Conservation (phyloP, 371 early-diverging fungal species). For the Dinochytrium kinnereticum region DNA sequence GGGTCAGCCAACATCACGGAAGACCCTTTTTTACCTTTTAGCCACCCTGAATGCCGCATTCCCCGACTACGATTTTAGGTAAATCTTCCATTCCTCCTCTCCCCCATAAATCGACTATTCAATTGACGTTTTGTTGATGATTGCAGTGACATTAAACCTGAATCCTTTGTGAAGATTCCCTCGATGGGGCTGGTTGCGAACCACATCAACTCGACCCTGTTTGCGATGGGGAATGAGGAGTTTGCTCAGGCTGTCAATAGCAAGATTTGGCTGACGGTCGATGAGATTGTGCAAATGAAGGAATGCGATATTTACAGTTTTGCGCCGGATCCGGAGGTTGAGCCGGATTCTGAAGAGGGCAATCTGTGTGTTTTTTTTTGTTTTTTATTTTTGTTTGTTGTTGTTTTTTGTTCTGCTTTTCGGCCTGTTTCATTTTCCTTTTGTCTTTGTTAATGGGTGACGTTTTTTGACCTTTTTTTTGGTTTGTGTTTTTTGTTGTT, state of each 20-base stretch:
- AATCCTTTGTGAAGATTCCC: constrained; percentile 81
- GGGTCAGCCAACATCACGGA: constrained; percentile 64
- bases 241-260: constrained; percentile 42
- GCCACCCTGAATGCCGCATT: constrained; percentile 92
- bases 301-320: constrained; percentile 90
- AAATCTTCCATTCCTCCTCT: constrained; percentile 12
- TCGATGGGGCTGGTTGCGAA: constrained; percentile 74
- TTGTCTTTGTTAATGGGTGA: no score
- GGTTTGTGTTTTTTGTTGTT: constrained; percentile 29
- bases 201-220: constrained; percentile 82
- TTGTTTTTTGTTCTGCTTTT: no score
- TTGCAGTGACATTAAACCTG: constrained; percentile 84
- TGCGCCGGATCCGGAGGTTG: constrained; percentile 79
- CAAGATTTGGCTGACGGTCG: constrained; percentile 81
- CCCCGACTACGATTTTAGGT: constrained; percentile 93
- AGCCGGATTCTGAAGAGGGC: constrained; percentile 87
- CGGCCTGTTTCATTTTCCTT: no score
- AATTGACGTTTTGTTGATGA: background rate
- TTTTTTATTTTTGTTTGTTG: constrained; percentile 3
- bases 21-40: constrained; percentile 88
- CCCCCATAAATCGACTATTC: no score
- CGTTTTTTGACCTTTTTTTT: no score
- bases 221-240: constrained; percentile 78
- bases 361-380: constrained; percentile 41
- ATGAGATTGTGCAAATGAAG: constrained; percentile 76